phyloP scores from a whole-genome alignment of 2,329 filamentous ascomycete species.

The Aspergillus glaucus region DNA sequence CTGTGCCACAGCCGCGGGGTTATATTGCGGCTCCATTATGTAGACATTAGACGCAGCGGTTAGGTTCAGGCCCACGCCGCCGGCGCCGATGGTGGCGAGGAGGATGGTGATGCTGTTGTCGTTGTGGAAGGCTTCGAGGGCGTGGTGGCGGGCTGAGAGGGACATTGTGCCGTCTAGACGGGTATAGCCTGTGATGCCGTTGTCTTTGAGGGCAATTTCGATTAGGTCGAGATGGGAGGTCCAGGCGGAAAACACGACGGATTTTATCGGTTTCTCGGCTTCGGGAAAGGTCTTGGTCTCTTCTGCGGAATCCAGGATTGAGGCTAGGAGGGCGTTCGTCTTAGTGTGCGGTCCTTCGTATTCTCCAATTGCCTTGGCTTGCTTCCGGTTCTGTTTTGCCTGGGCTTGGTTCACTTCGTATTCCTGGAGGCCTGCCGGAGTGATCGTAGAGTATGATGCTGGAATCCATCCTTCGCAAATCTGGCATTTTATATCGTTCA shows the following conservation, averaged over 20 bases:
- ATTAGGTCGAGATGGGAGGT: constrained; percentile 92
- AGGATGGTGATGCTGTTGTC: constrained; percentile 69
- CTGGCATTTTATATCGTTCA: constrained; percentile 53
- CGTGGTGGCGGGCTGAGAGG: constrained; percentile 63
- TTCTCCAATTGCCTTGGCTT: constrained; percentile 55
- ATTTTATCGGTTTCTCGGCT: constrained; percentile 70
- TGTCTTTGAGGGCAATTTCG: constrained; percentile 65
- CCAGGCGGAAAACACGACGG: constrained; percentile 94
- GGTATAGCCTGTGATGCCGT: constrained; percentile 51
- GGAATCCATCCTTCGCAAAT: constrained; percentile 61
- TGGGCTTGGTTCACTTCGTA: constrained; percentile 52
- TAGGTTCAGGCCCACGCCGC: constrained; percentile 84
- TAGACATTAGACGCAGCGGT: constrained; percentile 82
- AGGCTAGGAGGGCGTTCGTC: constrained; percentile 72
- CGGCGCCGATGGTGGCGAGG: constrained; percentile 85
- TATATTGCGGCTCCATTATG: constrained; percentile 98
- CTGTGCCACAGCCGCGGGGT: constrained; percentile 89
- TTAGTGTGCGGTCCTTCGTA: constrained; percentile 91
- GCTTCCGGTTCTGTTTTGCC: constrained; percentile 47
- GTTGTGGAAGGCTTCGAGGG: constrained; percentile 71
- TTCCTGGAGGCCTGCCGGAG: constrained; percentile 48
- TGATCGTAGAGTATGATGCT: constrained; percentile 62
- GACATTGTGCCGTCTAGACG: constrained; percentile 91
- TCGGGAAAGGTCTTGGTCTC: constrained; percentile 43
- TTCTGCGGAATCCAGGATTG: constrained; percentile 59